Base-by-base conservation (phyloP, 306 rosid genomes). In the Glycine latifolia region DNA sequence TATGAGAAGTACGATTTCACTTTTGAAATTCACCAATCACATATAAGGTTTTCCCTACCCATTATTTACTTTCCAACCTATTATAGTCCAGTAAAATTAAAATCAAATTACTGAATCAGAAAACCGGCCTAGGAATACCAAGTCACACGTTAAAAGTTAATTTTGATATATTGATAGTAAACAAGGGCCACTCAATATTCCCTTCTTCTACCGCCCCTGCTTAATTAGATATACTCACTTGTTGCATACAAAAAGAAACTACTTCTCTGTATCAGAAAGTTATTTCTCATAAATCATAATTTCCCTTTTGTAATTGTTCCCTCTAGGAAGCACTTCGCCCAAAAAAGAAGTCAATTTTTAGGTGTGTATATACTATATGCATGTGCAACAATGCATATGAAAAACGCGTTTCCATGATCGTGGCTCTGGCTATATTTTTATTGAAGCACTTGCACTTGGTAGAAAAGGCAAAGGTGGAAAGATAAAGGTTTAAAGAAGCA, bases 401-500 rank as follows among this genome's bases (percentile, higher is more conserved):
- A 68, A 50, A 75, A 71, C 67, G 82, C 3, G 17, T 66, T 70
- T 67, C 41, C 58, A 50, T 15, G 17, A 20, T 8, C 10, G 48
- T 52, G 79, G 60, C 10, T 52, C 75, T 74, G 9, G 41, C 43
- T 15, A 70, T 50, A 26, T 56, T 12, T 41, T 67, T 67, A 15
- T 63, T 12, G 62, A 54, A 78, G 47, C 60, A 59, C 41, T 26
- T 26, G 31, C 31, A 26, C 67, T 76, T 82, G 65, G 74, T 44
- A 48, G 48, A 20, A 67, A 82, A 73, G 11, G 53, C 35, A 67
- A 73, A 53, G 55, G 59, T 12, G 26, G 70, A 69, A 79, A 62
- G 17, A 14, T 26, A 61, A 85, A 60, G 83, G 44, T 20, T 53
- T 73, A 62, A 60, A 71, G 72, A 71, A 77, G 67, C 56, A 81